phyloP scores from a whole-genome alignment of 2,329 filamentous ascomycete genomes.

The Sporothrix variecibatus region DNA sequence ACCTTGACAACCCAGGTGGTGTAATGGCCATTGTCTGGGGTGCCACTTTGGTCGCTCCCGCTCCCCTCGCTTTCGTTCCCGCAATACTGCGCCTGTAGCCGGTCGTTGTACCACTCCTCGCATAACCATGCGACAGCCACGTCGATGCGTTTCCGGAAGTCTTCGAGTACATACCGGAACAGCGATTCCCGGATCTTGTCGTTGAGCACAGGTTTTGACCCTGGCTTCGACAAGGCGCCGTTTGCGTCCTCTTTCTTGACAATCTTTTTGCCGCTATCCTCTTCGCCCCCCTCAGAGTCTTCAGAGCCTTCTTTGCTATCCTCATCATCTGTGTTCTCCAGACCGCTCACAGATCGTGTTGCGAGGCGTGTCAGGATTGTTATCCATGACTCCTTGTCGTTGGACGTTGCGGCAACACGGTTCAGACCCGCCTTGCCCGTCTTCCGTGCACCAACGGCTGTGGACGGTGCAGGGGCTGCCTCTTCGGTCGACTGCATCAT shows the following conservation, averaged over 20 bases:
- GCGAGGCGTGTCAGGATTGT: conserved; percentile 84
- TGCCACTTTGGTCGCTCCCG: conserved; percentile 38
- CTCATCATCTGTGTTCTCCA: conserved; percentile 55
- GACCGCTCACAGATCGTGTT: conserved; percentile 71
- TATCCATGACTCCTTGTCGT: conserved; percentile 87
- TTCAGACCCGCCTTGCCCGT: conserved; percentile 73
- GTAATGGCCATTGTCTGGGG: conserved; percentile 63
- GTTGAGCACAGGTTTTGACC: conserved; percentile 50
- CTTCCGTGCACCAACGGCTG: background rate
- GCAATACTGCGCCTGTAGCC: conserved; percentile 44
- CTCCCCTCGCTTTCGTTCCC: background rate
- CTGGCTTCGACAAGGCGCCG: conserved; percentile 3
- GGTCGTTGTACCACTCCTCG: conserved; percentile 98
- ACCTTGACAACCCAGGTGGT: conserved; percentile 76
- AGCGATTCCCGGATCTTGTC: conserved; percentile 77
- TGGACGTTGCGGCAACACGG: conserved; percentile 78
- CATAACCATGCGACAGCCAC: conserved; percentile 91
- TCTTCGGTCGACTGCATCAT: conserved; percentile 76
- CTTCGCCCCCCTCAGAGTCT: conserved; percentile 51
- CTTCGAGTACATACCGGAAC: conserved; percentile 84
- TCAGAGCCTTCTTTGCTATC: conserved; percentile 37
- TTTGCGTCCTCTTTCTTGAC: conserved; percentile 25
- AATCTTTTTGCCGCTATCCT: conserved; percentile 40
- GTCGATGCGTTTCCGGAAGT: conserved; percentile 87
- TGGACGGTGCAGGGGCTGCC: conserved; percentile 45